A percentile compares a stretch with the other conserved stretches of the same genome.
Conservation (phyloP, 225 moss, liverwort and hornwort species). For the Straminergon stramineum region DNA sequence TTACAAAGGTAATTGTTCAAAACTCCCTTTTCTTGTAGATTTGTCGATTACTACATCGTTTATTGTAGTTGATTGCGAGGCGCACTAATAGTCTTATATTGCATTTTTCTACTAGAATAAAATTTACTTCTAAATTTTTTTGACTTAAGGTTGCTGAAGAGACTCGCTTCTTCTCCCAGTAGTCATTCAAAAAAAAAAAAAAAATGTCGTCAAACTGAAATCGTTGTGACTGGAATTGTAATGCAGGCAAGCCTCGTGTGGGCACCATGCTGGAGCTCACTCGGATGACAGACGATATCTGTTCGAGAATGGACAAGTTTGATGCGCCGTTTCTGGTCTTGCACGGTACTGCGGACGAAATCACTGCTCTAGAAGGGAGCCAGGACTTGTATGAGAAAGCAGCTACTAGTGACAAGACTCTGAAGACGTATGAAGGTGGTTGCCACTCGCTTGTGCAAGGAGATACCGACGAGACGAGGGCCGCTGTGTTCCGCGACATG, state of each 20-base stretch:
- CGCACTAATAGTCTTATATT: not conserved
- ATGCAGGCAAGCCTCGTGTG: conserved; percentile 40
- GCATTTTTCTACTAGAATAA: not conserved
- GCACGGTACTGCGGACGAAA: conserved; percentile 46
- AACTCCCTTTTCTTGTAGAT: not conserved
- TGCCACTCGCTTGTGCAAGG: conserved; percentile 62
- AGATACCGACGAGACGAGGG: conserved; percentile 32
- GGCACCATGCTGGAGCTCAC: conserved; percentile 57
- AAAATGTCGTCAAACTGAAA: not conserved
- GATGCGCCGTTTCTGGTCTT: conserved; percentile 41
- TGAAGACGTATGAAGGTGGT: conserved; percentile 50
- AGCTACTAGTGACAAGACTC: conserved; percentile 27
- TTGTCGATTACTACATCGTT: not conserved
- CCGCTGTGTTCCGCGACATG: conserved; percentile 38
- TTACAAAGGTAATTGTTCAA: conserved; percentile 6
- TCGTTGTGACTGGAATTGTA: not conserved
- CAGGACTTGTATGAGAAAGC: conserved; percentile 30
- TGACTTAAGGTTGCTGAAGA: not conserved
- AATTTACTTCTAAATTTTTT: not conserved
- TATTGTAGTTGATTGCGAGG: not conserved
- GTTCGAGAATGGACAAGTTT: conserved; percentile 27
- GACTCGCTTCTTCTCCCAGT: not conserved
- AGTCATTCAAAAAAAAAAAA: not conserved
- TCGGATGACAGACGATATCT: conserved; percentile 31
- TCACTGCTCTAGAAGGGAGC: conserved; percentile 42